These are phyloP conservation scores for Metschnikowia proteae DNA, from an alignment of 805 yeast species.

Conservation along the genomic window DNA sequence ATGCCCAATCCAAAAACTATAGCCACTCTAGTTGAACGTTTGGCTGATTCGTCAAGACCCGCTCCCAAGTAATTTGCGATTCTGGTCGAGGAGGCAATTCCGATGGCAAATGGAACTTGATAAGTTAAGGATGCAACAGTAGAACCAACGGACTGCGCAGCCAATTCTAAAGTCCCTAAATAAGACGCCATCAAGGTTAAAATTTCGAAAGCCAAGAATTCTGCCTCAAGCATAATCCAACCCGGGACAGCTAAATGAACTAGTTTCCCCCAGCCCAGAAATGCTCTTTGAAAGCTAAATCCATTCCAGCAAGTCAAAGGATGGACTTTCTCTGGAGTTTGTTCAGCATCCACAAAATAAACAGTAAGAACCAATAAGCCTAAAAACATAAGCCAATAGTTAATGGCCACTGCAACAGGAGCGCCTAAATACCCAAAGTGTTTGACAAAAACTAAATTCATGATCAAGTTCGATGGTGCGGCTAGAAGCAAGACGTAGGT, in stretches of 20 bases:
- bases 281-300: conserved; percentile 35
- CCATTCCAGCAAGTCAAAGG: conserved; percentile 51
- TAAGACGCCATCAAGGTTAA: conserved; percentile 53
- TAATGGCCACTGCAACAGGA: conserved; percentile 55
- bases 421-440: conserved; percentile 54
- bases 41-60: conserved; percentile 35
- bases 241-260: conserved; percentile 51
- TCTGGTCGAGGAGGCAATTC: conserved; percentile 56
- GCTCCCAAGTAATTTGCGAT: conserved; percentile 56
- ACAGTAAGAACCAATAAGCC: conserved; percentile 39
- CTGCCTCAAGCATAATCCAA: conserved; percentile 56
- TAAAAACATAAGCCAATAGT: conserved; percentile 54
- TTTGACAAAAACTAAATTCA: conserved; percentile 45
- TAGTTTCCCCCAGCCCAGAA: conserved; percentile 45
- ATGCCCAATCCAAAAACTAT: conserved; percentile 34
- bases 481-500: conserved; percentile 50
- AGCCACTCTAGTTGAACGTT: conserved; percentile 35
- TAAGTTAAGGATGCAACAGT: conserved; percentile 44
- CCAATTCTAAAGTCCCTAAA: conserved; percentile 50
- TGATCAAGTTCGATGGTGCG: conserved; percentile 49
- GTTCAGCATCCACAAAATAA: conserved; percentile 32
- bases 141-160: conserved; percentile 49
- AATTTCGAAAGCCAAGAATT: conserved; percentile 55
- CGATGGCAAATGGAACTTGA: conserved; percentile 56
- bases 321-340: conserved; percentile 46